phyloP scores from a whole-genome alignment of 495 filamentous ascomycete species.

The Annulohypoxylon stygium region DNA sequence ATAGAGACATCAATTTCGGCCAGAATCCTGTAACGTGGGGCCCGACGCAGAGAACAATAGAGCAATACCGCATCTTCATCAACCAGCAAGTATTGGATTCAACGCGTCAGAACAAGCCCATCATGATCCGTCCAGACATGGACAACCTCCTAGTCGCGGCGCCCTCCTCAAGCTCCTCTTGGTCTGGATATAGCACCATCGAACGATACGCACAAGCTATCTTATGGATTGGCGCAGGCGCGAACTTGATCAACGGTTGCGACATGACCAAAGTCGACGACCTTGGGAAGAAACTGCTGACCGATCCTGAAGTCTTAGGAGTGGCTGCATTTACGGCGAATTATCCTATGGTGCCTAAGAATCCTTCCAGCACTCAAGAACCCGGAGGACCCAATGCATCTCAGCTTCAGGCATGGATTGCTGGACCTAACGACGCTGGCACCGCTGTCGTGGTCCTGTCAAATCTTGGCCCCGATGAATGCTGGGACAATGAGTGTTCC shows the following conservation, averaged over 20 bases:
- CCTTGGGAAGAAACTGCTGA: constrained; percentile 10
- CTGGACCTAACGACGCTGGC: not conserved
- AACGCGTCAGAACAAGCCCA: not conserved
- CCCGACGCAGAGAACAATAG: constrained; percentile 6
- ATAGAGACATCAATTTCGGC: constrained; percentile 5
- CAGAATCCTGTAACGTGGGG: constrained; percentile 2
- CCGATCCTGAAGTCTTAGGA: constrained; percentile 1
- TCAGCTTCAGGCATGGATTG: constrained; percentile 18
- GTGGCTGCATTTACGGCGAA: constrained; percentile 15
- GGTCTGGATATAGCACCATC: constrained; percentile 9
- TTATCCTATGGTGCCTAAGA: constrained; percentile 16
- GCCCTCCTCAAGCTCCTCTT: not conserved
- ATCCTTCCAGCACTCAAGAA: constrained; percentile 11
- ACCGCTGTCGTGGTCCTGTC: constrained; percentile 9
- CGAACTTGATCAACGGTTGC: constrained; percentile 18
- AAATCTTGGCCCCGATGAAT: constrained; percentile 9
- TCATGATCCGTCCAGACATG: constrained; percentile 12
- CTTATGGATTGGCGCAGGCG: constrained; percentile 12
- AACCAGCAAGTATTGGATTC: constrained; percentile 3
- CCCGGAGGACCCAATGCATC: constrained; percentile 16
- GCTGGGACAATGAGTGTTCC: constrained; percentile 11
- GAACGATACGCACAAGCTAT: constrained; percentile 8
- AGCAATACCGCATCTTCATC: constrained; percentile 12
- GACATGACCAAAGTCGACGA: constrained; percentile 15
- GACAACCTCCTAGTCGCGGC: constrained; percentile 13